phyloP scores from a whole-genome alignment of 1,284 basidiomycete genomes.

The Malassezia vespertilionis region DNA sequence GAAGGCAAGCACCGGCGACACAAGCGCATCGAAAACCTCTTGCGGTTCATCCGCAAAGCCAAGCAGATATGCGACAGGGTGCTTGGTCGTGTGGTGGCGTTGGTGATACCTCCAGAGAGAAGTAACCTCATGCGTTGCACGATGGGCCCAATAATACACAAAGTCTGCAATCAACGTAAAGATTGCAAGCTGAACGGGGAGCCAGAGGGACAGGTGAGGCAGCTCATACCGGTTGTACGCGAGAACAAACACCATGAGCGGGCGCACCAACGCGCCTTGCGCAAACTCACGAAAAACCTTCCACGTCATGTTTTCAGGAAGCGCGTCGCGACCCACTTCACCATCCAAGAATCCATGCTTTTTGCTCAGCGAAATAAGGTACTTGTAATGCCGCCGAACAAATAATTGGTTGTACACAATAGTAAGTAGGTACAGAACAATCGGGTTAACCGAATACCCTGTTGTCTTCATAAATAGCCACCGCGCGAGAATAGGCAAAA shows the following conservation, averaged over 20 bases:
- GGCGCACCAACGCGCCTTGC: constrained; percentile 7
- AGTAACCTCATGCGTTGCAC: constrained; percentile 28
- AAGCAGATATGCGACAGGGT: constrained; percentile 26
- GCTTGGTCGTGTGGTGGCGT: constrained; percentile 29
- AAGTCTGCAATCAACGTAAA: constrained; percentile 22
- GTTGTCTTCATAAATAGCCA: constrained; percentile 21
- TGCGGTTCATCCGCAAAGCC: constrained; percentile 32
- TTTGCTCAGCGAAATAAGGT: constrained; percentile 13
- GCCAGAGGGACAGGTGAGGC: constrained; percentile 8
- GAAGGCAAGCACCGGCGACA: constrained; percentile 26
- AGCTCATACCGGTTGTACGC: constrained; percentile 3
- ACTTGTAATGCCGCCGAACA: constrained; percentile 19
- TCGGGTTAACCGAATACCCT: constrained; percentile 23
- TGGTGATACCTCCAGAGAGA: constrained; percentile 24
- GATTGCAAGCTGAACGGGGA: constrained; percentile 18
- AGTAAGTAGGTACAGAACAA: constrained; percentile 20
- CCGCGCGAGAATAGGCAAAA: constrained; percentile 23
- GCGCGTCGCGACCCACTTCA: constrained; percentile 18
- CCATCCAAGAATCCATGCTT: constrained; percentile 33
- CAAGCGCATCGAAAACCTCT: constrained; percentile 30
- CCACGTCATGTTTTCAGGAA: constrained; percentile 22
- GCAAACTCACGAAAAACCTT: constrained; percentile 15
- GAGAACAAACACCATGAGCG: constrained; percentile 15
- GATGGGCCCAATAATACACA: constrained; percentile 36
- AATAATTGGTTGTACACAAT: constrained; percentile 19